Evolutionary conservation across 2,329 filamentous ascomycete species (phyloP), one percentile per base, ranked within the genome.

Genomic region (Byssothecium circinans): DNA sequence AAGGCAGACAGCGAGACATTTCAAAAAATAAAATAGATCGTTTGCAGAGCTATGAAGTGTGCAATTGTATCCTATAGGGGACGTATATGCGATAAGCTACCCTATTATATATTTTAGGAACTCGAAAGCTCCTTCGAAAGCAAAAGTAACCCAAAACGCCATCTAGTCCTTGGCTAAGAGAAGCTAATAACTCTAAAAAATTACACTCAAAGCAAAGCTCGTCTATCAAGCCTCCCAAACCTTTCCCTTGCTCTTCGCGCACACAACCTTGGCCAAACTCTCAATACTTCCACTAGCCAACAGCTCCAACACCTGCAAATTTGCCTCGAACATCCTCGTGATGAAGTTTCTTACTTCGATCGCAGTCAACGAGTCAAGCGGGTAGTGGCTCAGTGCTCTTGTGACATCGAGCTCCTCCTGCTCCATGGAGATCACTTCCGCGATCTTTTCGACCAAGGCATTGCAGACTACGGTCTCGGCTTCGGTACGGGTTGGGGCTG

Each of bases 261-360:
- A 47, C 2, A 50, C 48, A 2, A 37, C 40, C 48, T 47, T 50
- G n/a, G 48, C 43, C 40, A 50, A 35, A 7, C n/a, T 40, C 36
- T 47, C 36, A 27, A 50, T 47, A 32, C 37, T 50, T 1, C 78
- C 78, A 55, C 77, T 79, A 5, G 75, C 78, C 30, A 82, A 64
- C 49, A 83, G 61, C 58, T 83, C 80, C 49, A 83, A 61, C 0
- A 83, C 79, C 63, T 82, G 78, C 58, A 82, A 56, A 45, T 77
- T 79, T 1, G 75, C 73, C 59, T 79, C 71, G 52, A 79, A 72
- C 57, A 57, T 56, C n/a, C 63, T 53, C 3, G 58, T 63, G 25
- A 67, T 67, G 45, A 64, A 66, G 34, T 66, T 66, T 2, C 64
- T 44, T 14, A 67, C 60, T 18, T 67, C 64, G 36, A 67, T 62